Evolutionary conservation across 495 filamentous ascomycete genomes (phyloP), one percentile per base, ranked within the genome.

Genomic region (Hamigera avellanea): DNA sequence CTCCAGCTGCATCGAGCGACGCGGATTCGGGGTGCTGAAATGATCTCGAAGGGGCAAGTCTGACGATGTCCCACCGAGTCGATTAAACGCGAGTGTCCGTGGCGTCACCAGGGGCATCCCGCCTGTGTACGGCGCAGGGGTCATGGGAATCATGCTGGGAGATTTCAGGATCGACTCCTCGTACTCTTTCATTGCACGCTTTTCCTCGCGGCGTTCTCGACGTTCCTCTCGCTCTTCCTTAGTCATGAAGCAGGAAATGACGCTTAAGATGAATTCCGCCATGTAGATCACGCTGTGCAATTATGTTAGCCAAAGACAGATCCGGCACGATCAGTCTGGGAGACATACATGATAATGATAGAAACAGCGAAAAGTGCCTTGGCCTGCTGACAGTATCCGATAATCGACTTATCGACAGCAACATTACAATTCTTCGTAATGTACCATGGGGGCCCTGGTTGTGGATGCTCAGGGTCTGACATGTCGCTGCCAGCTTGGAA

Each of bases 401-500:
- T 59, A 32, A 77, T 71, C 8, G 52, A 57, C 26, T 59, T 56
- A 6, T 67, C 53, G 14, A 53, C 56, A 0, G 82, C 81, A 9
- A 86, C 71, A 30, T 52, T 69, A 56, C 87, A 95, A 43, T 67
- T 71, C 51, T 84, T 82, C 26, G 76, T 73, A 46, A 95, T 76
- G 49, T 93, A 94, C 87, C 87, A 95, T 9, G 77, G 73, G 3
- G 84, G 63, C 1, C 78, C 73, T 6, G 66, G 62, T 43, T 83
- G 78, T 6, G 73, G 76, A 41, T 81, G 75, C 3, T 66, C 46
- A 6, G 80, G 70, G 53, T 95, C 86, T 27, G 76, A 80, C 53
- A 72, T 81, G 52, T 95, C 87, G 23, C 80, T 75, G 8, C 82
- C 82, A 21, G 81, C 78, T 52, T 95, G 87, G 33, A 71, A 78